Evolutionary conservation across 148 eudicot genomes (phyloP).

Genomic region (Heliamphora exappendiculata): DNA sequence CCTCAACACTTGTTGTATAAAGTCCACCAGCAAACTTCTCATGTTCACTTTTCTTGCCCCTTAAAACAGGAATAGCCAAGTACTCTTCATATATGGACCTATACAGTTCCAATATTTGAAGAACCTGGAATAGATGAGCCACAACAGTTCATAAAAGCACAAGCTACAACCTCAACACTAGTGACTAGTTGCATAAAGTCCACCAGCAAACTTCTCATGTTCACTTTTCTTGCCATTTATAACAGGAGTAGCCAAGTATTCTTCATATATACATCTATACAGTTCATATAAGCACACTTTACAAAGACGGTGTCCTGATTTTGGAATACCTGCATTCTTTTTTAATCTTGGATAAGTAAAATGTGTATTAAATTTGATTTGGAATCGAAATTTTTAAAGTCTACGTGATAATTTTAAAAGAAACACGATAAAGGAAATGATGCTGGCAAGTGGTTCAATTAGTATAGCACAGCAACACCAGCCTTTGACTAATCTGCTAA

Average conservation of each 20-base stretch:
- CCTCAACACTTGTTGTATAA: conserved; percentile 93
- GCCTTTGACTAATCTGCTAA: background rate
- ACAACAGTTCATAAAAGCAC: too few species aligned
- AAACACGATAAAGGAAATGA: background rate
- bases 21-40: conserved; percentile 99
- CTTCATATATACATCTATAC: conserved; percentile 85
- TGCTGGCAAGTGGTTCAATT: background rate
- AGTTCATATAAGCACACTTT: conserved; percentile 30
- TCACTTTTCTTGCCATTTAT: conserved; percentile 92
- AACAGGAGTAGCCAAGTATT: conserved; percentile 88
- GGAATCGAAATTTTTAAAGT: background rate
- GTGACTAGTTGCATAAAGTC: conserved; percentile 87
- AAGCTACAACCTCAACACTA: conserved; percentile 89
- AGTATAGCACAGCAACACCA: conserved; percentile 1
- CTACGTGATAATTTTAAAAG: background rate
- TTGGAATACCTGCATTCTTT: background rate
- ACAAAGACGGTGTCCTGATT: background rate
- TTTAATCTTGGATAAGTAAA: too few species aligned
- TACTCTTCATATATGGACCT: too few species aligned
- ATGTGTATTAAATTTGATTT: background rate
- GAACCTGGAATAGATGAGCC: too few species aligned
- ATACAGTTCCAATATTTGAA: too few species aligned
- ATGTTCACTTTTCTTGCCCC: conserved; percentile 88
- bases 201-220: conserved; percentile 96
- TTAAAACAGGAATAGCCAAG: conserved; percentile 88